Percentiles rank a stretch among this genome's conserved stretches.
Conservation (phyloP, 1,284 basidiomycete genomes). For the Ceratobasidium sp. region DNA sequence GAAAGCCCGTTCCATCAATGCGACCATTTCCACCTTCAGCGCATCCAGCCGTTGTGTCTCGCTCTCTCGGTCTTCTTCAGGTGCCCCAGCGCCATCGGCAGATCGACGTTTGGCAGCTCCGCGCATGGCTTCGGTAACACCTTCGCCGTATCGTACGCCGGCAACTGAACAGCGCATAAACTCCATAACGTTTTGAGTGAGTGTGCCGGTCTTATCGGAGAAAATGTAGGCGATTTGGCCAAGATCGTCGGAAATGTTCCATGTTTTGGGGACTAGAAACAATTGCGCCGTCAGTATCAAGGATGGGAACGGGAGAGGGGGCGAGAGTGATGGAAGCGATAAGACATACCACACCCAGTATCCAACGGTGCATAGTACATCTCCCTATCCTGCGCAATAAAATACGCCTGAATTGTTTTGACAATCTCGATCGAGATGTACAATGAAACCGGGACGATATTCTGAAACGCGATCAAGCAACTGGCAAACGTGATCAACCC, state of each 20-base stretch:
- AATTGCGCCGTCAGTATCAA: too few relatives aligned
- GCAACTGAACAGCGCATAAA: conserved; percentile 95
- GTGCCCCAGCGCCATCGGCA: conserved; percentile 65
- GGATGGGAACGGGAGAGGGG: too few relatives aligned
- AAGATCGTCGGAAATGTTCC: conserved; percentile 98
- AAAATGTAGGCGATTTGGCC: conserved; percentile 99
- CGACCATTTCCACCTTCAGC: conserved; percentile 83
- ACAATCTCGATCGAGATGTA: conserved; percentile 99
- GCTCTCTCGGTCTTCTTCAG: conserved; percentile 73
- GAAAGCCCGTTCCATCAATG: conserved; percentile 77
- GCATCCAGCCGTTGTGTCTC: conserved; percentile 70
- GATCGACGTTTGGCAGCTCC: conserved; percentile 80
- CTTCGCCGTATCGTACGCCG: conserved; percentile 89
- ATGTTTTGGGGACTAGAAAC: conserved; percentile 85
- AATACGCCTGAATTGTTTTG: conserved; percentile 97
- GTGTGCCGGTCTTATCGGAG: conserved; percentile 96
- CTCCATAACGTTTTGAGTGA: conserved; percentile 98
- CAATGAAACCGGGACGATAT: conserved; percentile 96
- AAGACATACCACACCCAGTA: conserved; percentile 67
- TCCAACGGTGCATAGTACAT: conserved; percentile 95
- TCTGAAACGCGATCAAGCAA: conserved; percentile 91
- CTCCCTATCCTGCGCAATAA: conserved; percentile 96
- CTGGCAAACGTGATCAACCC: conserved; percentile 90
- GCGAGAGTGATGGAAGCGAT: neutral
- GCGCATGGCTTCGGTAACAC: conserved; percentile 93